Base-by-base conservation (phyloP, 2,329 filamentous ascomycete species). In the Metarhizium guizhouense region DNA sequence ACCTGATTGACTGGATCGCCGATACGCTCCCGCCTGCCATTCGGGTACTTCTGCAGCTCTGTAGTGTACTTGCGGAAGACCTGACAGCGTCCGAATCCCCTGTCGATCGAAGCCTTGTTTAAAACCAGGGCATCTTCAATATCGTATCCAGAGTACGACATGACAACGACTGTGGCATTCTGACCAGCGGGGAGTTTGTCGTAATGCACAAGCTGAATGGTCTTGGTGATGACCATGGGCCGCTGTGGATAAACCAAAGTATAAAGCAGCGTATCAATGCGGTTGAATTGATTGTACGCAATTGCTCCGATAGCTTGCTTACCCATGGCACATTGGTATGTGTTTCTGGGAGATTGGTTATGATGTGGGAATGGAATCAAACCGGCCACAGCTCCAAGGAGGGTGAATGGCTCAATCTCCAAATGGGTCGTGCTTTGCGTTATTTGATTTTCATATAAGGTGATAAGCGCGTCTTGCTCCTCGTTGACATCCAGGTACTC, bases 281-380 rank as follows among this genome's bases (percentile, higher is more conserved):
- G 86, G 65, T 93, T 89, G 74, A 96, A 96, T 70, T 99, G 94
- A 68, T 99, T 99, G 68, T 96, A 95, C 16, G 93, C 94, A 68
- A 99, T 97, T 38, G 93, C 92, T 38, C 94, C 94, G 69, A 99
- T 97, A 43, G 94, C 94, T 87, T 99, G 94, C 75, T 99, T 99
- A 82, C 94, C 94, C 94, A 99, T 99, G 74, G 94, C 94, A 74
- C 93, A 96, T 78, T 97, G 93, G 67, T 99, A 99, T 0, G 94
- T 99, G 69, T 99, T 99, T 79, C 94, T 83, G 10, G 94, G 94
- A 16, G 95, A 99, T 71, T 99, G 94, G 72, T 99, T 99, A 77
- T 99, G 94, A 70, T 99, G 94, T 8, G 94, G 94, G 67, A 97
- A 99, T 4, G 94, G 94, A 68, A 99, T 99, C 42, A 99, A 78